A percentile compares a stretch with the other conserved stretches of the same genome.
These are phyloP conservation scores for Acer campestre DNA, from an alignment of 345 rosid genomes.

Conservation along the genomic window DNA sequence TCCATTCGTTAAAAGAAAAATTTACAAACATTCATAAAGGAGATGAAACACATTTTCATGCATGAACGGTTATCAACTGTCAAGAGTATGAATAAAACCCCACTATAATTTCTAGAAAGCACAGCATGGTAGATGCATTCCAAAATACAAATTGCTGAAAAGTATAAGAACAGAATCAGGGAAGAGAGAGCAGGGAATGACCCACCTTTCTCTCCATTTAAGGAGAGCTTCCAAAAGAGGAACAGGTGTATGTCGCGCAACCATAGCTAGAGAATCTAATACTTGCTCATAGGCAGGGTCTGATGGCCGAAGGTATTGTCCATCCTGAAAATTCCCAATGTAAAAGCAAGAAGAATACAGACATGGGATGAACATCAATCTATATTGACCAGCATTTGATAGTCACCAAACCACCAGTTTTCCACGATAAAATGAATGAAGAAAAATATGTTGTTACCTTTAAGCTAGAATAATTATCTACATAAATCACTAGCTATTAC, in stretches of 20 bases:
- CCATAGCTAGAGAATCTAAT: conserved; percentile 94
- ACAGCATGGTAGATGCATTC: not conserved
- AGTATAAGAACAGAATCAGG: not conserved
- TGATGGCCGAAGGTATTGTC: conserved; percentile 94
- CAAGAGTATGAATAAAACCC: not conserved
- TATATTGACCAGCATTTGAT: conserved; percentile 10
- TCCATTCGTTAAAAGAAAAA: too few relatives aligned
- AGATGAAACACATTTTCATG: not conserved
- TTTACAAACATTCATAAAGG: too few relatives aligned
- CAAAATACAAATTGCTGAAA: not conserved
- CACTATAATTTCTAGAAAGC: not conserved
- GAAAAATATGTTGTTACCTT: not conserved
- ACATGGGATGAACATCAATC: conserved; percentile 19
- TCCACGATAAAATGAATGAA: not conserved
- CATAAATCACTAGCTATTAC: not conserved
- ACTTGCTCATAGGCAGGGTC: conserved; percentile 99
- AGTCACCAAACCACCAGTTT: not conserved
- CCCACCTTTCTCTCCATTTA: conserved; percentile 88
- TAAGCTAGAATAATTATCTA: not conserved
- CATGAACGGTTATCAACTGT: not conserved
- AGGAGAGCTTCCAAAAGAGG: conserved; percentile 98
- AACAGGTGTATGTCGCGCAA: conserved; percentile 95
- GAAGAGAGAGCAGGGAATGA: not conserved
- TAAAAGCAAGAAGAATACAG: conserved; percentile 1
- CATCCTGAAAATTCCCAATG: conserved; percentile 62